These are phyloP conservation scores for Geotrichum carabidarum DNA, from an alignment of 1,139 yeast species.

Conservation along the genomic window DNA sequence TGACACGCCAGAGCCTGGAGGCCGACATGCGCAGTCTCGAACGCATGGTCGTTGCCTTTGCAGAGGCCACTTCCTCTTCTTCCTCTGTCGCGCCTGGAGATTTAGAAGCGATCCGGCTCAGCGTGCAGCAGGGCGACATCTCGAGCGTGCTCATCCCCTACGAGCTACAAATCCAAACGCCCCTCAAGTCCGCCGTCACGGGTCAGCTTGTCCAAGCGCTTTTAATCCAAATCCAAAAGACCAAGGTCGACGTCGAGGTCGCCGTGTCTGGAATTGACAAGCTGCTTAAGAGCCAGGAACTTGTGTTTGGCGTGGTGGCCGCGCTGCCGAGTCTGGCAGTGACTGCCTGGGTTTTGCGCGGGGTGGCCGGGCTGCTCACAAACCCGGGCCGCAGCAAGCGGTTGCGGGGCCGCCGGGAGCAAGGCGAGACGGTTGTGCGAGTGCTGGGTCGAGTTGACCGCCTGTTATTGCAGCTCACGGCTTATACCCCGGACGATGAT, in stretches of 20 bases:
- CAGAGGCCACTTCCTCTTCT: slow-evolving; percentile 28
- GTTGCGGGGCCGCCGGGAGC: slow-evolving; percentile 26
- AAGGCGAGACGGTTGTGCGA: slow-evolving; percentile 39
- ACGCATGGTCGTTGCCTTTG: slow-evolving; percentile 79
- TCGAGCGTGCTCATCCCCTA: slow-evolving; percentile 74
- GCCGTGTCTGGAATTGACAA: slow-evolving; percentile 90
- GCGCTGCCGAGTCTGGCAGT: slow-evolving; percentile 56
- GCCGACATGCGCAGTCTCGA: slow-evolving; percentile 78
- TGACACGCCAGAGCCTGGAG: slow-evolving; percentile 70
- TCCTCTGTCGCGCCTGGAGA: slow-evolving; percentile 29
- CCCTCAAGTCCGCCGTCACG: slow-evolving; percentile 54
- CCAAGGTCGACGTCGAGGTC: slow-evolving; percentile 89
- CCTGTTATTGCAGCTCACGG: slow-evolving; percentile 17
- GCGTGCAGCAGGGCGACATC: slow-evolving; percentile 60
- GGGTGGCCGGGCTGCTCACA: slow-evolving; percentile 38
- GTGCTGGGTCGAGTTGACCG: slow-evolving; percentile 18
- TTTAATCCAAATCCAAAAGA: slow-evolving; percentile 84
- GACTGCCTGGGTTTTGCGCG: slow-evolving; percentile 38
- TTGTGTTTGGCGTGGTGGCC: slow-evolving; percentile 86
- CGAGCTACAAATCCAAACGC: slow-evolving; percentile 68
- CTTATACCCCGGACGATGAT: not conserved
- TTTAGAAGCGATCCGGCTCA: slow-evolving; percentile 29
- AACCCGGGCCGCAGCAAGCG: slow-evolving; percentile 36
- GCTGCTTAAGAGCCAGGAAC: slow-evolving; percentile 80
- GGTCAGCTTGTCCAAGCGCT: slow-evolving; percentile 75